A percentile compares a stretch with the other conserved stretches of the same genome.
Evolutionary conservation across 148 eudicot genomes (phyloP).

Genomic region (Pouteria glomerata): DNA sequence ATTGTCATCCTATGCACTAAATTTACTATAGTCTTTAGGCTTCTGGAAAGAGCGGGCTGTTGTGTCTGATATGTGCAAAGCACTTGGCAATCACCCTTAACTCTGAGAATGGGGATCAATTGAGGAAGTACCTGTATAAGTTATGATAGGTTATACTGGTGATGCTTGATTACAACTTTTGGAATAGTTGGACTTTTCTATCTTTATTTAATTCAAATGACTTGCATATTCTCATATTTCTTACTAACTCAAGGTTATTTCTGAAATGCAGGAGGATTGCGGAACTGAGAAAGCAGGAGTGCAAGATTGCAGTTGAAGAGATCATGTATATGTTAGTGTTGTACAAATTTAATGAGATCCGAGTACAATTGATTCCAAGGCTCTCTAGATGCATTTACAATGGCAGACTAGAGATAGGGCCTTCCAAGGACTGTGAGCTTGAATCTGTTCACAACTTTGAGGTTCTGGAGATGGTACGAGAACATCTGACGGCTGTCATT

Average conservation of each 20-base stretch:
- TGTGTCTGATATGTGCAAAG: not conserved
- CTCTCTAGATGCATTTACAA: conserved; percentile 69
- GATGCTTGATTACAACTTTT: not conserved
- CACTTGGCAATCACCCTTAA: not conserved
- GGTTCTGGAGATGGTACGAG: conserved; percentile 55
- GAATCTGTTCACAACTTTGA: conserved; percentile 71
- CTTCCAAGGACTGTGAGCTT: conserved; percentile 67
- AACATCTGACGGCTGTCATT: conserved; percentile 46
- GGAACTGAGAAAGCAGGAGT: conserved; percentile 55
- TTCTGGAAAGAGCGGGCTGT: not conserved
- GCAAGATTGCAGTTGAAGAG: conserved; percentile 60
- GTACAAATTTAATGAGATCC: conserved; percentile 53
- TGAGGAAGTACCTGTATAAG: not conserved
- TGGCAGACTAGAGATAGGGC: conserved; percentile 68
- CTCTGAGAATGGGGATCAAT: no score
- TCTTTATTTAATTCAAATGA: not conserved
- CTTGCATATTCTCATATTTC: not conserved
- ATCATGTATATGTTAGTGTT: conserved; percentile 58
- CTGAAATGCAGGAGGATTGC: conserved; percentile 74
- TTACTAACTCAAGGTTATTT: conserved; percentile 2
- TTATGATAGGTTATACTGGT: not conserved
- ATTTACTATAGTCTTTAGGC: no score
- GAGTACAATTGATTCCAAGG: conserved; percentile 62
- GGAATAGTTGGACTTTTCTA: not conserved
- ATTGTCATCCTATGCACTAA: no score